Evolutionary conservation across 805 yeast species (phyloP), one percentile per base, ranked within the genome.

Genomic region (Starmerella davenportii): DNA sequence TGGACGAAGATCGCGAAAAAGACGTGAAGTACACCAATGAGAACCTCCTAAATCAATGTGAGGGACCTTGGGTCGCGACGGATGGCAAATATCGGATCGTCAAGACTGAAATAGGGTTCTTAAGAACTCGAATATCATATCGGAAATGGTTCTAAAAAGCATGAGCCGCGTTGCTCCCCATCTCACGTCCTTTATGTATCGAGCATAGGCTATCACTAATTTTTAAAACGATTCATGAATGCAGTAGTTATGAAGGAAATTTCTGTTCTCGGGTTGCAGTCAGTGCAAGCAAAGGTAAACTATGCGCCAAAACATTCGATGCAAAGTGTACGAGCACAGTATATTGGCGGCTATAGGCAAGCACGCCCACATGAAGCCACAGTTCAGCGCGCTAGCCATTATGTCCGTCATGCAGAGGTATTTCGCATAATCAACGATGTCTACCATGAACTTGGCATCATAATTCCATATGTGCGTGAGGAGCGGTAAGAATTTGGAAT

Each of bases 391-490:
- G 9, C 69, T 65, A 19, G 63, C 56, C 25, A 74, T 50, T 0
- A 84, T 74, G 51, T 81, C 93, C 5, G 76, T 58, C n/a, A 72
- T 63, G 44, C 71, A 76, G 37, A 76, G 55, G 33, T 67, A 66
- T 0, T 79, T 76, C 3, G 76, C 68, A 47, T 72, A 61, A 42
- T 69, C 69, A 23, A 79, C 77, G 8, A 74, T 60, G 4, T 63
- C 61, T 17, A 74, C 67, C 0, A 78, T 76, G 3, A 77, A 64
- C 1, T 76, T 64, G n/a, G 79, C 70, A 52, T 90, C 95, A 52
- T 90, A 90, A 1, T 93, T 90, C 99, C 99, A 90, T 27, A 90
- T 87, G 24, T 90, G 63, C 85, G 87, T 87, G 25, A 90, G 64
- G 16, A 90, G 77, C 0, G 98, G 98, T 45, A 87, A 76, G 18